These are phyloP conservation scores for Hypoxylon crocopeplum DNA, from an alignment of 495 filamentous ascomycete genomes.

Conservation along the genomic window DNA sequence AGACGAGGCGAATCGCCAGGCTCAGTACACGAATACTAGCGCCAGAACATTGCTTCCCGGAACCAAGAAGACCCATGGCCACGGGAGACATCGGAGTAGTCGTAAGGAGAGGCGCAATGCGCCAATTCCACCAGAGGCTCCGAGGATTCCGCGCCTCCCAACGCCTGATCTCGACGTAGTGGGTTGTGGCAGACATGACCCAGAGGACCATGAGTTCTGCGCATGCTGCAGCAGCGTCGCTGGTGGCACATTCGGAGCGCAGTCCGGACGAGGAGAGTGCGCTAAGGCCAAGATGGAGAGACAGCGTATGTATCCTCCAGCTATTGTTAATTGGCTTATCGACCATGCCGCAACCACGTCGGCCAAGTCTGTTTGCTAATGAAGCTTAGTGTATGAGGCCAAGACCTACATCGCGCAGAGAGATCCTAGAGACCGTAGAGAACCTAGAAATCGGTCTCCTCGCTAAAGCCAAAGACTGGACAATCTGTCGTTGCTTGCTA, in stretches of 20 bases:
- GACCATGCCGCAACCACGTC: background rate
- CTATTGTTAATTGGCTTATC: background rate
- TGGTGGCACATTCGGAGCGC: background rate
- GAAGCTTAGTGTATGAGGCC: slow-evolving; percentile 8
- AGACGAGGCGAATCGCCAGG: no score
- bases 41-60: background rate
- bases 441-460: no score
- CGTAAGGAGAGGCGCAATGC: slow-evolving; percentile 11
- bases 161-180: slow-evolving; percentile 37
- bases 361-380: slow-evolving; percentile 1
- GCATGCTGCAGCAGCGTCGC: slow-evolving; percentile 29
- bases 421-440: no score
- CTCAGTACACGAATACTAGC: background rate
- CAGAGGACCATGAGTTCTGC: slow-evolving; percentile 24
- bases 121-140: slow-evolving; percentile 28
- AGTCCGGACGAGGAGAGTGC: background rate
- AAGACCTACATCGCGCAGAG: slow-evolving; percentile 11
- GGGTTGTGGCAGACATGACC: slow-evolving; percentile 2
- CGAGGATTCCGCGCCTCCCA: slow-evolving; percentile 37
- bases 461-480: background rate
- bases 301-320: slow-evolving; percentile 21
- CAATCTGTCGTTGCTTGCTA: background rate
- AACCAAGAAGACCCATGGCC: background rate
- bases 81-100: background rate
- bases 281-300: slow-evolving; percentile 34